phyloP scores from a whole-genome alignment of 257 asterid genomes.

The Nicotiana paniculata region DNA sequence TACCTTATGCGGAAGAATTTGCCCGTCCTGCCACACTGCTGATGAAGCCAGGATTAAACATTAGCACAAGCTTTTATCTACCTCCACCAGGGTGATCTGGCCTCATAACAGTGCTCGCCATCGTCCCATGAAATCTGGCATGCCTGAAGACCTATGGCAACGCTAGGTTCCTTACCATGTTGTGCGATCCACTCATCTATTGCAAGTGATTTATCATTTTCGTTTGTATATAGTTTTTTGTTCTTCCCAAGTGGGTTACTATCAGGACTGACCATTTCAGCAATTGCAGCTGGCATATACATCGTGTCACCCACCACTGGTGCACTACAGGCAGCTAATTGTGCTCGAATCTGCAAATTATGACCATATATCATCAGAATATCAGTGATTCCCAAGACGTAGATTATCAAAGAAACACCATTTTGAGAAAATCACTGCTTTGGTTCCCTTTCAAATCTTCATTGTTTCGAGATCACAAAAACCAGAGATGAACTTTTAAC shows the following conservation, averaged over 20 bases:
- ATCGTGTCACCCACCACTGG: slow-evolving; percentile 84
- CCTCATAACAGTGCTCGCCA: slow-evolving; percentile 58
- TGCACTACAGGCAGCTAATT: slow-evolving; percentile 75
- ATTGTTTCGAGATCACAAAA: neutral
- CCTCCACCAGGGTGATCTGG: slow-evolving; percentile 94
- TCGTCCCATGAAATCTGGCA: slow-evolving; percentile 80
- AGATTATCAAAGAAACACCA: neutral
- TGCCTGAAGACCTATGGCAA: slow-evolving; percentile 86
- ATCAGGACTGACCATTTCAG: slow-evolving; percentile 50
- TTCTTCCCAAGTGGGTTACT: slow-evolving; percentile 58
- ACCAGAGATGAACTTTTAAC: neutral
- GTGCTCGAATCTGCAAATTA: slow-evolving; percentile 64
- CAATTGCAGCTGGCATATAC: slow-evolving; percentile 85
- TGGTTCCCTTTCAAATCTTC: neutral
- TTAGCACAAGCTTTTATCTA: slow-evolving; percentile 12
- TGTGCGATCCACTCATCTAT: slow-evolving; percentile 67
- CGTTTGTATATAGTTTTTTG: slow-evolving; percentile 31
- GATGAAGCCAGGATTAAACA: neutral
- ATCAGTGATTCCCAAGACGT: neutral
- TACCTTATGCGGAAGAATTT: neutral
- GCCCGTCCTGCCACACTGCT: neutral
- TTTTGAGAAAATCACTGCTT: neutral
- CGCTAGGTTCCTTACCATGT: slow-evolving; percentile 80
- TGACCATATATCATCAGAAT: slow-evolving; percentile 4
- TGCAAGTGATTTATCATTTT: slow-evolving; percentile 38